Evolutionary conservation across 2,329 filamentous ascomycete genomes (phyloP), one percentile per base, ranked within the genome.

Genomic region (Alternaria solani): DNA sequence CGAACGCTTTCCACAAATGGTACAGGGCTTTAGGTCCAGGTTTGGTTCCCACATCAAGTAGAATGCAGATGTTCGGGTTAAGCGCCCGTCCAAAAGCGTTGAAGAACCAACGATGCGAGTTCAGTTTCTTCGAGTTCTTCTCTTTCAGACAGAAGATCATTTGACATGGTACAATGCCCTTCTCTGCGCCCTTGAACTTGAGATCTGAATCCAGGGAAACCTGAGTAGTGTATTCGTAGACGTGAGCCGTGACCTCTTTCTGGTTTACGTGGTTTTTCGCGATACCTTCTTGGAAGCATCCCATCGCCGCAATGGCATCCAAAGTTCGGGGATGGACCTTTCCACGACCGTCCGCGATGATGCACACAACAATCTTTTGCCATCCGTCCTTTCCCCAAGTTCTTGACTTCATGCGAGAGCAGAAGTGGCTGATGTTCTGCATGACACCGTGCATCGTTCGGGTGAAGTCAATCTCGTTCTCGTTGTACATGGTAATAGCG

Each of bases 91-190:
- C 96, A 75, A 99, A 97, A 0, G 95, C 95, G 75, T 99, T 99
- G 84, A 99, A 99, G 82, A 97, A 98, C 95, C 95, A 99, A 58
- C 95, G 89, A 79, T 99, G 95, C 1, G 94, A 97, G 83, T 99
- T 99, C 70, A 99, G 87, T 82, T 99, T 99, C 81, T 97, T 96
- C 75, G 91, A 88, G 78, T 99, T 99, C 82, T 95, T 94, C 78
- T 99, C 95, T 81, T 99, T 99, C 63, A 99, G 83, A 74, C 96
- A 99, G 79, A 99, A 99, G 71, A 99, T 94, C 84, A 99, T 93
- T 81, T 99, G 95, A 75, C 93, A 96, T 1, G 95, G 96, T 12
- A 98, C 93, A 67, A 99, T 99, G 32, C 96, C 95, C 83, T 99
- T 99, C 80, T 99, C 96, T 1, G 95, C 95, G 34, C 96, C 95